Evolutionary conservation across 2,329 filamentous ascomycete genomes (phyloP).

Genomic region (Pestalotiopsis sp.): DNA sequence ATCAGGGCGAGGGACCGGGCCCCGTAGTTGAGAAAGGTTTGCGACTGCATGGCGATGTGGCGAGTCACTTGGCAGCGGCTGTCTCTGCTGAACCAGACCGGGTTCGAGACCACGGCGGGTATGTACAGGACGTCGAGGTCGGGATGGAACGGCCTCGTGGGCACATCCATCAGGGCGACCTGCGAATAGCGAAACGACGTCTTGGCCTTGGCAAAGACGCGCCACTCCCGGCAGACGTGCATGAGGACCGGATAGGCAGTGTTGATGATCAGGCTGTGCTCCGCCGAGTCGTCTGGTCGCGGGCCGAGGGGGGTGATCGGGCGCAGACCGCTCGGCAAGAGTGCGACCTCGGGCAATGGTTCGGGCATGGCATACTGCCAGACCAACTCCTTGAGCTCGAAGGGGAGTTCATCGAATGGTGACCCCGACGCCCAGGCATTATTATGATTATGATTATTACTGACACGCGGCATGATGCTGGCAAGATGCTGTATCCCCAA

Average conservation of each 20-base stretch:
- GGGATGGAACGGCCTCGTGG: conserved; percentile 21
- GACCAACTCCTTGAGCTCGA: conserved; percentile 7
- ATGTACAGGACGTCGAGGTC: conserved; percentile 24
- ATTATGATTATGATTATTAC: too few relatives aligned
- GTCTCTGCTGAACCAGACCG: conserved; percentile 3
- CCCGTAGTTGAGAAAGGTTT: conserved; percentile 3
- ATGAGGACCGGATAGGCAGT: conserved; percentile 22
- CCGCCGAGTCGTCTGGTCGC: neutral
- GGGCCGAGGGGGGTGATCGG: neutral
- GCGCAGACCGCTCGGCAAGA: neutral
- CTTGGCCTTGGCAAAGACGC: conserved; percentile 14
- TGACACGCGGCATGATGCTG: neutral
- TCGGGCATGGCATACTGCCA: conserved; percentile 8
- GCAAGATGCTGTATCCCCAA: neutral
- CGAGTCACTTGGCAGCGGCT: neutral
- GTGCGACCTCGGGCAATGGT: conserved; percentile 5
- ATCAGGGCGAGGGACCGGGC: conserved; percentile 5
- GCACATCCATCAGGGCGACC: conserved; percentile 20
- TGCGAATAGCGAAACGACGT: conserved; percentile 21
- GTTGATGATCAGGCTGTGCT: conserved; percentile 19
- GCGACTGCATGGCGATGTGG: conserved; percentile 10
- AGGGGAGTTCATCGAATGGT: conserved; percentile 3
- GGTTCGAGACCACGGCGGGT: neutral
- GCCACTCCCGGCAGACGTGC: conserved; percentile 24
- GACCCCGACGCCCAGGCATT: neutral